Percentiles rank a stretch among this genome's conserved stretches.
These are phyloP conservation scores for Aquilaria sinensis DNA, from an alignment of 345 rosid species.

Conservation along the genomic window DNA sequence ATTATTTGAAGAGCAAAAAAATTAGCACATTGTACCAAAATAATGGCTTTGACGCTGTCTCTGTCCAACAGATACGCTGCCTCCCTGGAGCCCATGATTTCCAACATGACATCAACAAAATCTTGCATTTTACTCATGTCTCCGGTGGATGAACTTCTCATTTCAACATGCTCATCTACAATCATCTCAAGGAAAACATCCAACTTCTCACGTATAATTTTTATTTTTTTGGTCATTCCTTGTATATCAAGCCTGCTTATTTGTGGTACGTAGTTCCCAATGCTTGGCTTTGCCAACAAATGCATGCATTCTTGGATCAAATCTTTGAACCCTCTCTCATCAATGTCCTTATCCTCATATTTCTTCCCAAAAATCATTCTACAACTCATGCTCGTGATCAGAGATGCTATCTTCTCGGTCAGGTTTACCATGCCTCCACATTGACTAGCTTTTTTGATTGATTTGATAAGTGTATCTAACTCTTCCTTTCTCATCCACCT, in stretches of 20 bases:
- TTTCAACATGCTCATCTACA: constrained; percentile 28
- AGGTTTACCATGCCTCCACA: constrained; percentile 26
- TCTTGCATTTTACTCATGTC: constrained; percentile 12
- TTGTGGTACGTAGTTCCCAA: constrained; percentile 31
- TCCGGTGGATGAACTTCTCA: not conserved
- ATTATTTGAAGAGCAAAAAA: too few relatives aligned
- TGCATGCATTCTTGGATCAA: constrained; percentile 34
- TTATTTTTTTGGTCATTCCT: constrained; percentile 29
- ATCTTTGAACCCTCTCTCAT: constrained; percentile 32
- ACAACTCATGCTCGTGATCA: constrained; percentile 27
- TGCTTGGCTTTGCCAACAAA: constrained; percentile 23
- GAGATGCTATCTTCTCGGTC: constrained; percentile 21
- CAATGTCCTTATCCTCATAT: constrained; percentile 21
- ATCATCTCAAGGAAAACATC: constrained; percentile 39
- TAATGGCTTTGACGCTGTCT: constrained; percentile 20
- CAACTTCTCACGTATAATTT: constrained; percentile 22
- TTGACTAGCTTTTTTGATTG: constrained; percentile 11
- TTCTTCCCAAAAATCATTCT: constrained; percentile 52
- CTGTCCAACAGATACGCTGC: constrained; percentile 13
- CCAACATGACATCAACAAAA: constrained; percentile 26
- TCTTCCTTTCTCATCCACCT: constrained; percentile 15
- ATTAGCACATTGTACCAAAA: constrained; percentile 14
- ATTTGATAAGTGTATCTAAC: constrained; percentile 21
- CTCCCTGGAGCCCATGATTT: constrained; percentile 21
- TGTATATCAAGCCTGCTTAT: constrained; percentile 31